Conservation (phyloP, 2,329 filamentous ascomycete genomes). For the Juglanconis oblonga region DNA sequence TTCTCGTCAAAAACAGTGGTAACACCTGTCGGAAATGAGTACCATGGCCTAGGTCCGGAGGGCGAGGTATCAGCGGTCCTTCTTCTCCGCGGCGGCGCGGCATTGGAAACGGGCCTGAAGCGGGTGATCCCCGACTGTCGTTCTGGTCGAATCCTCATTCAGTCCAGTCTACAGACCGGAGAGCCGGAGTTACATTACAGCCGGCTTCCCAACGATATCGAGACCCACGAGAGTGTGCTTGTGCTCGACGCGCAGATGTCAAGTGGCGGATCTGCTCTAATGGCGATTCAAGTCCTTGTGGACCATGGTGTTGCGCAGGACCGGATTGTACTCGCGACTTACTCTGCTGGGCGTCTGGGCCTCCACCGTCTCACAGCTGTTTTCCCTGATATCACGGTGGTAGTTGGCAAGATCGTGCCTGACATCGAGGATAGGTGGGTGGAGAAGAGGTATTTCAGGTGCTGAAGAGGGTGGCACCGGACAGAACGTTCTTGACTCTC, state of each 20-base stretch:
- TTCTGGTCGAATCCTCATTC: constrained; percentile 85
- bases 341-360: constrained; percentile 80
- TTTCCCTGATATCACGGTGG: constrained; percentile 82
- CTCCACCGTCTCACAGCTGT: constrained; percentile 83
- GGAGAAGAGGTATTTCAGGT: constrained; percentile 87
- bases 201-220: constrained; percentile 72
- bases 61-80: constrained; percentile 83
- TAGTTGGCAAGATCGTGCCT: constrained; percentile 77
- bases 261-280: constrained; percentile 78
- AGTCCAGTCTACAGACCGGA: constrained; percentile 78
- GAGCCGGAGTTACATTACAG: constrained; percentile 93
- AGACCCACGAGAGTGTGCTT: constrained; percentile 74
- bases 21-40: constrained; percentile 68
- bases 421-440: constrained; percentile 88
- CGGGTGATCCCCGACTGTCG: constrained; percentile 90
- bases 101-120: constrained; percentile 82
- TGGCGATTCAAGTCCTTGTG: constrained; percentile 94
- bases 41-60: constrained; percentile 67
- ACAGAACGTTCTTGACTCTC: neutral
- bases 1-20: constrained; percentile 63
- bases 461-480: constrained; percentile 43
- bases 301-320: constrained; percentile 87
- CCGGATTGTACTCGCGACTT: constrained; percentile 88
- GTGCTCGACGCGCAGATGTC: constrained; percentile 94
- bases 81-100: constrained; percentile 82